These are phyloP conservation scores for Hyaloperonospora brassicae DNA, from an alignment of 352 stramenopile genomes.

Conservation along the genomic window DNA sequence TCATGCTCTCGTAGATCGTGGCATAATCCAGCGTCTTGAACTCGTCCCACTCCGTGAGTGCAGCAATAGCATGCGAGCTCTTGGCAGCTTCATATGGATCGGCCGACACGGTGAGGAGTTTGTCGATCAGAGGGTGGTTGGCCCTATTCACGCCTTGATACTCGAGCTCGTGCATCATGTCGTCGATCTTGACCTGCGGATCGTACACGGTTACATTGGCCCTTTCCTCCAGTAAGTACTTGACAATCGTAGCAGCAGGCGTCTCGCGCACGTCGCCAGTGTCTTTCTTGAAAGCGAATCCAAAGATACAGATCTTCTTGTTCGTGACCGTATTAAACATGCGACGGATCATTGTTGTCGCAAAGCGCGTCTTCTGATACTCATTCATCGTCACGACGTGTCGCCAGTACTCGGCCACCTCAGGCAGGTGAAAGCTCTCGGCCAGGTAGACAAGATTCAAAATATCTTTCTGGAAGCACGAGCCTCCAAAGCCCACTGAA, in stretches of 20 bases:
- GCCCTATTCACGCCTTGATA: slow-evolving; percentile 86
- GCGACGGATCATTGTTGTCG: slow-evolving; percentile 92
- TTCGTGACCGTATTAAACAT: slow-evolving; percentile 99
- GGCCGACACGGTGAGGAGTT: slow-evolving; percentile 56
- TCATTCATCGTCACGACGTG: slow-evolving; percentile 99
- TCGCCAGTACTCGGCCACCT: slow-evolving; percentile 99
- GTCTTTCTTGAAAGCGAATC: slow-evolving; percentile 99
- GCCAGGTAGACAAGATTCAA: slow-evolving; percentile 99
- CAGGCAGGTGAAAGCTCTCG: slow-evolving; percentile 94
- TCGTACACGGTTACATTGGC: slow-evolving; percentile 97
- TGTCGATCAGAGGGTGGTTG: slow-evolving; percentile 86
- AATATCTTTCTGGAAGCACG: slow-evolving; percentile 85
- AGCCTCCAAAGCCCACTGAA: slow-evolving; percentile 97
- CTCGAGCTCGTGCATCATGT: slow-evolving; percentile 79
- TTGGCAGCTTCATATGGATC: slow-evolving; percentile 90
- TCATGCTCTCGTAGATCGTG: slow-evolving; percentile 93
- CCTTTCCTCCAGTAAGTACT: slow-evolving; percentile 93
- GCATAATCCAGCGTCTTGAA: slow-evolving; percentile 97
- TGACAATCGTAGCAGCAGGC: slow-evolving; percentile 94
- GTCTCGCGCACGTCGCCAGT: slow-evolving; percentile 99
- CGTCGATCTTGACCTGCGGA: slow-evolving; percentile 95
- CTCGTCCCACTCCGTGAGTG: slow-evolving; percentile 99
- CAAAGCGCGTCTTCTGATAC: slow-evolving; percentile 99
- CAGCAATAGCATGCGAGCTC: slow-evolving; percentile 89
- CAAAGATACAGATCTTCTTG: slow-evolving; percentile 99